Base-by-base conservation (phyloP, 108 stramenopile species). In the Cyclotella baltica region DNA sequence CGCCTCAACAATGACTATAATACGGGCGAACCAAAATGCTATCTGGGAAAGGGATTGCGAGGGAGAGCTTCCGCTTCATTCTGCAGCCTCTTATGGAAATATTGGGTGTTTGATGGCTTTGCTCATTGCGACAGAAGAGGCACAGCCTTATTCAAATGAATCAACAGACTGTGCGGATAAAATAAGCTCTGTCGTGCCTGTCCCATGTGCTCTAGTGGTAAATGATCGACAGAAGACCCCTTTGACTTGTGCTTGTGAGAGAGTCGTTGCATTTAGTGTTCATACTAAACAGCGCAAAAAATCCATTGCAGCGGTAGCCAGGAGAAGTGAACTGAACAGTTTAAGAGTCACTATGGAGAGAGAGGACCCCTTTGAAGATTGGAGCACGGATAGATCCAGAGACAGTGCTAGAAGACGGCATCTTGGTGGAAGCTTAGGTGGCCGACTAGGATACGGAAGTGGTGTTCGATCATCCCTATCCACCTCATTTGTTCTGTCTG, bases 61-160 rank as follows among this genome's bases (percentile, higher is more conserved):
- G 20, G 77, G 77, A 13, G 77, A 78, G 62, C 70, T 72, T 19
- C 80, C 80, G 34, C 19, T 81, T 22, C 80, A 81, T 62, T 48
- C 70, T 40, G 80, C 80, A 9, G 77, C 77, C 28, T 78, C 77
- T 3, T 78, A 62, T 62, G 77, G 77, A 0, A 78, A 66, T 56
- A 33, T 78, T 20, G 77, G 77, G n/a, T 37, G 59, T 34, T 52
- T 71, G 18, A 28, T 78, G 19, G 70, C 77, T 6, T 58, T 78
- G 38, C 62, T 78, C 10, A 65, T 40, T 36, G 77, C 22, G 11
- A 25, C 64, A 23, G 15, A 23, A 3, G 37, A 52, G 19, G 36
- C 25, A 8, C 59, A 15, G 16, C 8, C 11, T 50, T 19, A 25
- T 31, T 28, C 4, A 34, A 30, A 36, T 37, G 22, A 62, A 53